Conservation (phyloP, 352 stramenopile genomes). For the Pythium utonaiense region DNA sequence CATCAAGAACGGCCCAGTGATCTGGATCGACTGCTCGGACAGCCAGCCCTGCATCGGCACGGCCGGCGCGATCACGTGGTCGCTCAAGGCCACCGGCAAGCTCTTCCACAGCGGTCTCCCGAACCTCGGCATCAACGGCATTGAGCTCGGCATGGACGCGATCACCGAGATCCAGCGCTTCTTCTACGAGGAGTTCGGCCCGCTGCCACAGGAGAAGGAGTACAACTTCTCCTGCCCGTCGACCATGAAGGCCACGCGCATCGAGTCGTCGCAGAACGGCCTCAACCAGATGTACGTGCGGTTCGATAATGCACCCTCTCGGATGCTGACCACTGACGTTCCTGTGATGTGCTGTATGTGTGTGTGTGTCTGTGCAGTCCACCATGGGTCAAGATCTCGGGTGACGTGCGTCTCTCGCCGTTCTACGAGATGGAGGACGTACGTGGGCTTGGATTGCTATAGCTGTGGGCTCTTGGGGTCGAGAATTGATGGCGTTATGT, state of each 20-base stretch:
- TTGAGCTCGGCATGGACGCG: conserved; percentile 88
- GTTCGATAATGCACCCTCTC: too few species aligned
- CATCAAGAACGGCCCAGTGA: conserved; percentile 89
- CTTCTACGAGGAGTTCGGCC: conserved; percentile 89
- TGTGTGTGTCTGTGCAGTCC: conserved; percentile 61
- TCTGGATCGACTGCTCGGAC: conserved; percentile 92
- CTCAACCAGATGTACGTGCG: conserved; percentile 84
- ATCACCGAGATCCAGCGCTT: conserved; percentile 80
- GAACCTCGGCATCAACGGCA: conserved; percentile 87
- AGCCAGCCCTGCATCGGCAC: conserved; percentile 92
- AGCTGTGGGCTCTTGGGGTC: too few species aligned
- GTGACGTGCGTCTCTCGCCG: conserved; percentile 88
- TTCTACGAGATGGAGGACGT: conserved; percentile 92
- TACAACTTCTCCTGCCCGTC: conserved; percentile 91
- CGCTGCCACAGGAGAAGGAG: conserved; percentile 73
- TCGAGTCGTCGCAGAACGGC: conserved; percentile 75
- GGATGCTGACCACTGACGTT: too few species aligned
- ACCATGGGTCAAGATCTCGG: conserved; percentile 86
- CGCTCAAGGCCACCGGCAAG: conserved; percentile 87
- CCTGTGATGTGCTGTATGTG: neutral
- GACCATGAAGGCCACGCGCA: conserved; percentile 86
- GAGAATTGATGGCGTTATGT: conserved; percentile 9
- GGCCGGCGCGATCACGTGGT: conserved; percentile 84
- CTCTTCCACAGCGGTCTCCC: conserved; percentile 91
- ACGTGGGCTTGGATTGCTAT: conserved; percentile 15